phyloP scores from a whole-genome alignment of 371 early-diverging fungal species.

The Sporodiniella umbellata region DNA sequence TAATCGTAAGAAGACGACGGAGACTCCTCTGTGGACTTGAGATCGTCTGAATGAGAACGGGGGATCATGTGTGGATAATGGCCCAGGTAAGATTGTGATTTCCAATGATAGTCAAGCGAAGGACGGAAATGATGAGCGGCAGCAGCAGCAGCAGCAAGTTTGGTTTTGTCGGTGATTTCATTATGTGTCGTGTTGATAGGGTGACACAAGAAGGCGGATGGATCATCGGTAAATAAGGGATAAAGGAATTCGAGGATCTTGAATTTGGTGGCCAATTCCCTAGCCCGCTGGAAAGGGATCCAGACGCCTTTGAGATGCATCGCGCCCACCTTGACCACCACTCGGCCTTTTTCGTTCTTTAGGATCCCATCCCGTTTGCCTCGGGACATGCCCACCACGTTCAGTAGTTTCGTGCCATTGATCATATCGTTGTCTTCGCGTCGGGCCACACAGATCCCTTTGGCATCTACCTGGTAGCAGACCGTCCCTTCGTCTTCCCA shows the following conservation, averaged over 20 bases:
- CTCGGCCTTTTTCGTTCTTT: slow-evolving; percentile 80
- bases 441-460: slow-evolving; percentile 75
- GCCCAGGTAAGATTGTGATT: neutral
- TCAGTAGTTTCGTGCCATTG: slow-evolving; percentile 84
- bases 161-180: slow-evolving; percentile 10
- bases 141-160: slow-evolving; percentile 4
- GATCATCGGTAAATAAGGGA: slow-evolving; percentile 76
- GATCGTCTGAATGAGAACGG: too few species aligned
- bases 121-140: neutral
- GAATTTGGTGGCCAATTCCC: slow-evolving; percentile 66
- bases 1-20: slow-evolving; percentile 3
- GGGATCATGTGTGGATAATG: too few species aligned
- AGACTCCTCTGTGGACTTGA: too few species aligned
- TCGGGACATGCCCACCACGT: slow-evolving; percentile 84
- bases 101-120: slow-evolving; percentile 5
- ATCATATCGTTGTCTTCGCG: slow-evolving; percentile 81
- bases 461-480: slow-evolving; percentile 79
- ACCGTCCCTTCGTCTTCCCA: slow-evolving; percentile 84
- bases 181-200: neutral
- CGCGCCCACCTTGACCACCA: slow-evolving; percentile 82
- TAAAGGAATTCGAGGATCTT: slow-evolving; percentile 68
- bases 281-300: slow-evolving; percentile 73
- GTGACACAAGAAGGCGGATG: slow-evolving; percentile 31
- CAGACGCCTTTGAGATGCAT: slow-evolving; percentile 91
- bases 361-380: slow-evolving; percentile 87